Evolutionary conservation across 2,329 filamentous ascomycete genomes (phyloP).

Genomic region (Pyrenochaeta sp.): DNA sequence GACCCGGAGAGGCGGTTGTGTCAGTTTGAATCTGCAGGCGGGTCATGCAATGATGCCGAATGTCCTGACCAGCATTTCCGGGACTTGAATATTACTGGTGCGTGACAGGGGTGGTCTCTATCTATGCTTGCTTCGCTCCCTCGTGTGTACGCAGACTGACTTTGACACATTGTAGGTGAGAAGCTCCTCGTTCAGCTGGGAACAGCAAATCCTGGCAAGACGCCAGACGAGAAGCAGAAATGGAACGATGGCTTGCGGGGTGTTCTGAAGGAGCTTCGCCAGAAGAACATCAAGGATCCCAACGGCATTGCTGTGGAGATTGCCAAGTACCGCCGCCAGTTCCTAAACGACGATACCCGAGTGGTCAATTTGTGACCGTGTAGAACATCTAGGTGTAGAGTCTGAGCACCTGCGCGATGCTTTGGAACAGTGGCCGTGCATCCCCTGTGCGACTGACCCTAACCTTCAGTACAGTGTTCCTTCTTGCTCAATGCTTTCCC

Average conservation of each 20-base stretch:
- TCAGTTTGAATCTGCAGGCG: conserved; percentile 74
- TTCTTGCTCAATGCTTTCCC: conserved; percentile 6
- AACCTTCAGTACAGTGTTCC: conserved; percentile 8
- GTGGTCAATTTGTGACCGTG: conserved; percentile 46
- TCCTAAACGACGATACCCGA: conserved; percentile 50
- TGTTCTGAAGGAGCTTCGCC: conserved; percentile 49
- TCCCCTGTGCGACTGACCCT: conserved; percentile 14
- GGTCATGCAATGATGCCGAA: conserved; percentile 75
- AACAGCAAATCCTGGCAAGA: conserved; percentile 68
- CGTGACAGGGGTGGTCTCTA: conserved; percentile 56
- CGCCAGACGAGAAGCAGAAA: conserved; percentile 66
- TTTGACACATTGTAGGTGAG: conserved; percentile 65
- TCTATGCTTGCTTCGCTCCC: conserved; percentile 37
- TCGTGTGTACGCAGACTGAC: conserved; percentile 50
- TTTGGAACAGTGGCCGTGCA: neutral
- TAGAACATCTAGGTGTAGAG: conserved; percentile 2
- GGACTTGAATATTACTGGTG: conserved; percentile 76
- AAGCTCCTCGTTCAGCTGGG: conserved; percentile 77
- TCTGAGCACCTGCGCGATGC: neutral
- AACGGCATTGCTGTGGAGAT: conserved; percentile 51
- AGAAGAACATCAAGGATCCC: conserved; percentile 48
- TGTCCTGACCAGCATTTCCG: conserved; percentile 86
- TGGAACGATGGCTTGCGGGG: conserved; percentile 50
- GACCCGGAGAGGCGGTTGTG: conserved; percentile 78
- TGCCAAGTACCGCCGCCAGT: conserved; percentile 49